phyloP scores from a whole-genome alignment of 352 stramenopile genomes.

The Globisporangium apiculatum region DNA sequence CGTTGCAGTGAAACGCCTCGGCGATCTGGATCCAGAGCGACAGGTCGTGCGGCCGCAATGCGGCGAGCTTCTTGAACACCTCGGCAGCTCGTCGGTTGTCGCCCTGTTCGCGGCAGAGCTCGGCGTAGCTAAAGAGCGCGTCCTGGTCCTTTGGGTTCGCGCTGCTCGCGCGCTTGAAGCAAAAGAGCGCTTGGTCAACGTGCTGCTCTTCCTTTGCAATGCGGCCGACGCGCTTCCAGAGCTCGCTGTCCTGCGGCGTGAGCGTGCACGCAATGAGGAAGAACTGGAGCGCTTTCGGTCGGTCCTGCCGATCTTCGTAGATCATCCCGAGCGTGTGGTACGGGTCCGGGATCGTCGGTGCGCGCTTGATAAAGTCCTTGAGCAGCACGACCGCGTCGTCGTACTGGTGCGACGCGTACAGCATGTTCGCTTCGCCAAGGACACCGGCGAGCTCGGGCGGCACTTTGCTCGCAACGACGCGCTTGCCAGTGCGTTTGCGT shows the following conservation, averaged over 20 bases:
- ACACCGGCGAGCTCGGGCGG: slow-evolving; percentile 71
- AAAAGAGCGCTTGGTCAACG: slow-evolving; percentile 78
- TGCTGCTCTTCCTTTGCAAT: slow-evolving; percentile 87
- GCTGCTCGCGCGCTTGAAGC: slow-evolving; percentile 79
- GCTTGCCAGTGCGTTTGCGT: slow-evolving; percentile 29
- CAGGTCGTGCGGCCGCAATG: slow-evolving; percentile 58
- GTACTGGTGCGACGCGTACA: slow-evolving; percentile 84
- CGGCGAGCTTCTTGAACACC: slow-evolving; percentile 76
- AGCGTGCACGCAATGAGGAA: slow-evolving; percentile 82
- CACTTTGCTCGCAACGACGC: slow-evolving; percentile 69
- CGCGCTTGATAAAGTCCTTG: slow-evolving; percentile 88
- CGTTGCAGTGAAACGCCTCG: slow-evolving; percentile 82
- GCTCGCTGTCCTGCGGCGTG: slow-evolving; percentile 68
- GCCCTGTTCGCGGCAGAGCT: slow-evolving; percentile 70
- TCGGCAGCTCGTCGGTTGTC: slow-evolving; percentile 75
- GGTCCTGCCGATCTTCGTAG: slow-evolving; percentile 78
- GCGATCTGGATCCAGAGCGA: slow-evolving; percentile 85
- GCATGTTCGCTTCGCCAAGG: slow-evolving; percentile 78
- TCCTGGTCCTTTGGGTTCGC: slow-evolving; percentile 78
- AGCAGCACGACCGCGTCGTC: slow-evolving; percentile 72
- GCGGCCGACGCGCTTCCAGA: slow-evolving; percentile 80
- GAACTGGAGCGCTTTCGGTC: slow-evolving; percentile 78
- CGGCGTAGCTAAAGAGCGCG: slow-evolving; percentile 72
- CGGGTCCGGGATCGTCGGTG: slow-evolving; percentile 77
- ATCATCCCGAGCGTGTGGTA: slow-evolving; percentile 87